Evolutionary conservation across 495 filamentous ascomycete genomes (phyloP).

Genomic region (Trichoderma gamsii): DNA sequence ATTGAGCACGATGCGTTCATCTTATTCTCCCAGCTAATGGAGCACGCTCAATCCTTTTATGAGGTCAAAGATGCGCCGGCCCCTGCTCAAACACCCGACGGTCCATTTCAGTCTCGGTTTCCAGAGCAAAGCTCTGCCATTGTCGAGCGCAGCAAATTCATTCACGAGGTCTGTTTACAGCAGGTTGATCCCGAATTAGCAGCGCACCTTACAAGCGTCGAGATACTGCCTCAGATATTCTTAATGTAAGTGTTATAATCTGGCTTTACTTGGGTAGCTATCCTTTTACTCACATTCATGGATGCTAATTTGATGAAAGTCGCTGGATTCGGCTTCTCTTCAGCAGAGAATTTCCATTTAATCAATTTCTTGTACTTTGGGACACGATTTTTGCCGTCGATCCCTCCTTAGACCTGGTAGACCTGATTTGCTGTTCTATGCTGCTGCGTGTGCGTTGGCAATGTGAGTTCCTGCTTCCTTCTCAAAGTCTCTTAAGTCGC

Average conservation of each 20-base stretch:
- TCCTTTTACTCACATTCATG: not conserved
- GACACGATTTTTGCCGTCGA: conserved; percentile 88
- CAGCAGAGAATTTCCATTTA: conserved; percentile 85
- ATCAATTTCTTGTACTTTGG: conserved; percentile 79
- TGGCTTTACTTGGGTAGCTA: not conserved
- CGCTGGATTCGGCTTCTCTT: conserved; percentile 95
- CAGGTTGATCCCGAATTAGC: conserved; percentile 77
- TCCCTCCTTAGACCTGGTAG: conserved; percentile 71
- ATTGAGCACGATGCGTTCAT: conserved; percentile 90
- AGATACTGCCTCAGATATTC: conserved; percentile 94
- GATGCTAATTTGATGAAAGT: conserved; percentile 38
- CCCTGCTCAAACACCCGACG: conserved; percentile 15
- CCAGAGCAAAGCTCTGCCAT: conserved; percentile 62
- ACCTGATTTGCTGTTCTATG: conserved; percentile 90
- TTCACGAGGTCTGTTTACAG: conserved; percentile 74
- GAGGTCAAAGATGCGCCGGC: conserved; percentile 49
- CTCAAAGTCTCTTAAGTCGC: not conserved
- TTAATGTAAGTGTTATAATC: conserved; percentile 62
- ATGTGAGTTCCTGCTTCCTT: conserved; percentile 48
- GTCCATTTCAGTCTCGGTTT: conserved; percentile 4
- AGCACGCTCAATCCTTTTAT: conserved; percentile 79
- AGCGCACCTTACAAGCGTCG: conserved; percentile 71
- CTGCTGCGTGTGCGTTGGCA: conserved; percentile 88
- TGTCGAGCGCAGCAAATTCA: conserved; percentile 73
- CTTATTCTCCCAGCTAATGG: conserved; percentile 81